Percentiles rank a stretch among this genome's conserved stretches.
phyloP scores from a whole-genome alignment of 148 eudicot species.

The Polygonum maritimum region DNA sequence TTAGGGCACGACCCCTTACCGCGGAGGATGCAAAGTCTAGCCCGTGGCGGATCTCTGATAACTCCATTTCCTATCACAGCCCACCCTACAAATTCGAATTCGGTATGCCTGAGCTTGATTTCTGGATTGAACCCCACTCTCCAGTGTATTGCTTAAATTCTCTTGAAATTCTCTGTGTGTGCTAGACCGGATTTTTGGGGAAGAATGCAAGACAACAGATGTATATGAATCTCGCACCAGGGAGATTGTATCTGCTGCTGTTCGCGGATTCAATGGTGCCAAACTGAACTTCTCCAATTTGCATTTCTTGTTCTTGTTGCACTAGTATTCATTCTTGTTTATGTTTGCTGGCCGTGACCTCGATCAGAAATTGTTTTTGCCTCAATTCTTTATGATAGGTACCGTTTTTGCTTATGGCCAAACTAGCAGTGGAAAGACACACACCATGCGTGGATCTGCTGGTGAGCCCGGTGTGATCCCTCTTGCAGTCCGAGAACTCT shows the following conservation, averaged over 20 bases:
- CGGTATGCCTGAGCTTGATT: slow-evolving; percentile 27
- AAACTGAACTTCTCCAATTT: background rate
- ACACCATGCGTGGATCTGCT: slow-evolving; percentile 86
- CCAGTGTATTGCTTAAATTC: background rate
- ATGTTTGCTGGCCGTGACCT: too few relatives aligned
- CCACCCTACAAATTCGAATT: slow-evolving; percentile 60
- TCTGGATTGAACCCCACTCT: background rate
- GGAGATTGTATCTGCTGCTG: slow-evolving; percentile 79
- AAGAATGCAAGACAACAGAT: slow-evolving; percentile 57
- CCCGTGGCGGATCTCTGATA: slow-evolving; percentile 80
- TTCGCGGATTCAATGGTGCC: slow-evolving; percentile 81
- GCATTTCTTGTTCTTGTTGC: background rate
- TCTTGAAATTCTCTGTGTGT: background rate
- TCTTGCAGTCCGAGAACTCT: slow-evolving; percentile 71
- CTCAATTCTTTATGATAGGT: slow-evolving; percentile 28
- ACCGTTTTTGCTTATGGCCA: slow-evolving; percentile 99
- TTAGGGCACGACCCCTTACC: slow-evolving; percentile 75
- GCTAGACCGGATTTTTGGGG: slow-evolving; percentile 69
- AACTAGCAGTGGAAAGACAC: slow-evolving; percentile 95
- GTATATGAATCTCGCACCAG: slow-evolving; percentile 68
- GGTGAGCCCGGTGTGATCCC: slow-evolving; percentile 92
- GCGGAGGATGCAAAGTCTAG: slow-evolving; percentile 64
- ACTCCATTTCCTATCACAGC: slow-evolving; percentile 44
- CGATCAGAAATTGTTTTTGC: background rate
- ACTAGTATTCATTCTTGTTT: background rate